phyloP scores from a whole-genome alignment of 495 filamentous ascomycete genomes.

The Physcia stellaris region DNA sequence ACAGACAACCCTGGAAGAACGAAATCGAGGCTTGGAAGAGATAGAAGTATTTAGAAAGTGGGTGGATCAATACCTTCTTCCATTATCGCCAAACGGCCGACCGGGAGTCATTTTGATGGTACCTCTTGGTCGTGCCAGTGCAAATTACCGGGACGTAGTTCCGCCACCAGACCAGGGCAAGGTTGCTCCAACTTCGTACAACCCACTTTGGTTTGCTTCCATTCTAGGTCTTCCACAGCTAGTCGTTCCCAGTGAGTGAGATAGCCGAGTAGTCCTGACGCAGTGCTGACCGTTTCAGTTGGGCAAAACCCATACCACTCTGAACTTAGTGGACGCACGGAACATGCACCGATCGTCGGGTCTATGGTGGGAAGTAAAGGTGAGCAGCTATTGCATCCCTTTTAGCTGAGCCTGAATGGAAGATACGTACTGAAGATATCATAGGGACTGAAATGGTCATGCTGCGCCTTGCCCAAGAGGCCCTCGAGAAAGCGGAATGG shows the following conservation, averaged over 20 bases:
- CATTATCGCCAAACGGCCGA: neutral
- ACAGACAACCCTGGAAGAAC: too few species aligned
- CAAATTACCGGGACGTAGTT: constrained; percentile 19
- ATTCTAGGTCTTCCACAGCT: constrained; percentile 32
- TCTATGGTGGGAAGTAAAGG: constrained; percentile 40
- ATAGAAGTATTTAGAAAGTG: neutral
- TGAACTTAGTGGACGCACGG: constrained; percentile 32
- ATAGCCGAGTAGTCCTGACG: too few species aligned
- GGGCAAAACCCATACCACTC: constrained; percentile 36
- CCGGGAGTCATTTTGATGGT: constrained; percentile 20
- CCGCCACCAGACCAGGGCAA: neutral
- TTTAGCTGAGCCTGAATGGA: too few species aligned
- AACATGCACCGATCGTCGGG: constrained; percentile 42
- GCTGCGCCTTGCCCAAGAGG: too few species aligned
- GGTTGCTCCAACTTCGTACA: neutral
- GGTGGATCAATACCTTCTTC: too few species aligned
- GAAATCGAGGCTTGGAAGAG: neutral
- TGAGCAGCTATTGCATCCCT: too few species aligned
- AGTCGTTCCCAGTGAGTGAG: constrained; percentile 41
- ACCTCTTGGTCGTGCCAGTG: constrained; percentile 8
- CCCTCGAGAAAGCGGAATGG: too few species aligned
- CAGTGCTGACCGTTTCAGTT: too few species aligned
- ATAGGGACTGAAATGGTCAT: too few species aligned
- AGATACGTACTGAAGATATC: too few species aligned
- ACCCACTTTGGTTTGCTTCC: neutral